A percentile compares a stretch with the other conserved stretches of the same genome.
Evolutionary conservation across 768 basidiomycete genomes (phyloP).

Genomic region (Saitozyma sp.): DNA sequence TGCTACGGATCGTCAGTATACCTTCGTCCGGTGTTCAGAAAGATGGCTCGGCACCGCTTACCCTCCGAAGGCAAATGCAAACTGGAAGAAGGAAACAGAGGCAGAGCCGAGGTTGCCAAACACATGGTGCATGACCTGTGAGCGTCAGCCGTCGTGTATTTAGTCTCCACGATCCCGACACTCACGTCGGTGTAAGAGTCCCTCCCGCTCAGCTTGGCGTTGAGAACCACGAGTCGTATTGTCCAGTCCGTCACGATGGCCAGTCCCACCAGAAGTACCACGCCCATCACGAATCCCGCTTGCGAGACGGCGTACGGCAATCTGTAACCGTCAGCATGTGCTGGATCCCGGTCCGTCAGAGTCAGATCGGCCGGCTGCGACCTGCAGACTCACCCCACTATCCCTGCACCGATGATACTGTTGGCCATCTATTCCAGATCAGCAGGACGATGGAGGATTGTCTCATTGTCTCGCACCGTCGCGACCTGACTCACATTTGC

Average conservation of each 20-base stretch:
- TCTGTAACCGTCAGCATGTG: constrained; percentile 53
- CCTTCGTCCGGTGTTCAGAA: background rate
- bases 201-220: constrained; percentile 91
- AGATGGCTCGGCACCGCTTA: constrained; percentile 10
- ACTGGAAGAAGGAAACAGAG: constrained; percentile 94
- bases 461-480: background rate
- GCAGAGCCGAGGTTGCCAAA: constrained; percentile 90
- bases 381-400: constrained; percentile 46
- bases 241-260: constrained; percentile 78
- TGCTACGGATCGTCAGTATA: constrained; percentile 55
- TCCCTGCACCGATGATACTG: constrained; percentile 85
- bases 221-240: constrained; percentile 89
- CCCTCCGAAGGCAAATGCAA: constrained; percentile 95
- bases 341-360: background rate
- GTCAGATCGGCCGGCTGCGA: background rate
- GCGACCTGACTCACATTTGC: constrained; percentile 66
- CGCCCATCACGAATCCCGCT: constrained; percentile 87
- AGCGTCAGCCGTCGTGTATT: constrained; percentile 2
- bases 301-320: constrained; percentile 91
- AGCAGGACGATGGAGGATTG: background rate
- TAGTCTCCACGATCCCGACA: background rate
- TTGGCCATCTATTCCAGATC: constrained; percentile 78
- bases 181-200: constrained; percentile 74
- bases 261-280: constrained; percentile 75
- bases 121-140: constrained; percentile 81